These are phyloP conservation scores for Sporormia fimetaria DNA, from an alignment of 495 filamentous ascomycete species.

Conservation along the genomic window DNA sequence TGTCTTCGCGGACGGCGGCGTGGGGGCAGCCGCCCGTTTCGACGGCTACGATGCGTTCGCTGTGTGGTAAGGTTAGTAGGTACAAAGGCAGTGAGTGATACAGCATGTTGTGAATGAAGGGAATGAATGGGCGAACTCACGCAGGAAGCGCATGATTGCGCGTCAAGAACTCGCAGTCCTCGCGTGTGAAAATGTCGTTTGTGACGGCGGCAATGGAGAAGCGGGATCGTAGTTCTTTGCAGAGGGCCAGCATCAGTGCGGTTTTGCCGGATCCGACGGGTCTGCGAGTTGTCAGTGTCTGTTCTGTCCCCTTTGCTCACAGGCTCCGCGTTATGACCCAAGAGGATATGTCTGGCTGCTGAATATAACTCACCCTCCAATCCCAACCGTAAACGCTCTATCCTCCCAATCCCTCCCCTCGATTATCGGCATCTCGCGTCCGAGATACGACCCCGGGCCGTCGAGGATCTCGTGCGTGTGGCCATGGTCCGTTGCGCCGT, in stretches of 20 bases:
- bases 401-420: constrained; percentile 83
- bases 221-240: constrained; percentile 58
- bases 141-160: constrained; percentile 72
- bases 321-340: neutral
- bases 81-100: no score
- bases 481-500: constrained; percentile 60
- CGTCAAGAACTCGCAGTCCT: constrained; percentile 95
- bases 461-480: constrained; percentile 94
- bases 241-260: constrained; percentile 85
- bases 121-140: constrained; percentile 1
- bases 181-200: constrained; percentile 96
- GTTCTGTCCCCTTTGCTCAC: neutral
- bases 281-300: constrained; percentile 36
- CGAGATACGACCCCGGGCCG: constrained; percentile 79
- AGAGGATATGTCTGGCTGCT: neutral
- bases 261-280: constrained; percentile 97
- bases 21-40: constrained; percentile 97
- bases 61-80: neutral
- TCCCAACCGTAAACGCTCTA: constrained; percentile 87
- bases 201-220: constrained; percentile 91
- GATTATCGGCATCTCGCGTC: constrained; percentile 86
- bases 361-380: constrained; percentile 69
- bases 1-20: constrained; percentile 96
- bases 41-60: constrained; percentile 74
- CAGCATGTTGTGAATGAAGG: no score